Conservation (phyloP, 805 yeast genomes). For the Cyberlindnera suaveolens region DNA sequence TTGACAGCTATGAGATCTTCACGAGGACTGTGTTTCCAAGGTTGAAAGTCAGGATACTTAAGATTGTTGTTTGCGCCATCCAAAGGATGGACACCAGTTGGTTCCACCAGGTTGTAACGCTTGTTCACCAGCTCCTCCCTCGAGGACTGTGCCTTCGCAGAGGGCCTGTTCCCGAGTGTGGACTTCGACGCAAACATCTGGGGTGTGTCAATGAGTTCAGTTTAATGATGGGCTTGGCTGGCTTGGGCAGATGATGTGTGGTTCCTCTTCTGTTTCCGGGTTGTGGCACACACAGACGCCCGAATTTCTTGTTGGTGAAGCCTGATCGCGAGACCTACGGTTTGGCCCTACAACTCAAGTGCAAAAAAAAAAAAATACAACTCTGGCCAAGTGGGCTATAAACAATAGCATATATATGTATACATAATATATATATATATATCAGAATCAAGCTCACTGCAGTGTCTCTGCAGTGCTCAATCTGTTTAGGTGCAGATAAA, state of each 20-base stretch:
- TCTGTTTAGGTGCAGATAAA: conserved; percentile 77
- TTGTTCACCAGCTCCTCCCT: conserved; percentile 24
- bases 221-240: background rate
- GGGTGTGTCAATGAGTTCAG: background rate
- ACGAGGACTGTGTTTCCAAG: conserved; percentile 57
- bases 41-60: conserved; percentile 62
- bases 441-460: conserved; percentile 7
- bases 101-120: conserved; percentile 28
- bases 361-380: background rate
- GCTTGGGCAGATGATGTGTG: too few species aligned
- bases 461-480: conserved; percentile 42
- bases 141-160: conserved; percentile 8
- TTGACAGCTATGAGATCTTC: conserved; percentile 51
- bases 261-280: too few species aligned
- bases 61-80: conserved; percentile 14
- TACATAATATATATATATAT: background rate
- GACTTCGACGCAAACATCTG: background rate
- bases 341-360: background rate
- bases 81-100: conserved; percentile 29
- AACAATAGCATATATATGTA: background rate
- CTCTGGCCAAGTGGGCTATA: too few species aligned
- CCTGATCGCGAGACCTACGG: too few species aligned
- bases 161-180: conserved; percentile 1
- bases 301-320: too few species aligned
- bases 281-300: too few species aligned